Evolutionary conservation across 768 basidiomycete genomes (phyloP), one percentile per base, ranked within the genome.

Genomic region (Tubosaeta sp.): DNA sequence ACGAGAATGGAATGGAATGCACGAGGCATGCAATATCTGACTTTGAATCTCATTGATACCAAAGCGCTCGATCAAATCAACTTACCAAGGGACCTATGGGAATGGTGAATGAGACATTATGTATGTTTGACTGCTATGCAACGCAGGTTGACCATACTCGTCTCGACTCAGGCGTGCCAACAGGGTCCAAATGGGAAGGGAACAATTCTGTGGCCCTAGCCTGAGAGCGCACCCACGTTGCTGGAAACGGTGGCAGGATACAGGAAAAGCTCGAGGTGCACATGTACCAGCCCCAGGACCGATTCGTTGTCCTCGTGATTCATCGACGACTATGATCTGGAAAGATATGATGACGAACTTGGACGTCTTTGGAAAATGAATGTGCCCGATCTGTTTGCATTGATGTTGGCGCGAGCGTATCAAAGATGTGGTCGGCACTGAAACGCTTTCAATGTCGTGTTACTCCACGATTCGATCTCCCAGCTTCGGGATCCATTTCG

Each of bases 1-100:
- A 16, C 24, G 11, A 48, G n/a, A 46, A 53, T 46, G 48, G 56
- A 60, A 25, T 16, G 38, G 34, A 12, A 31, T 12, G 40, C 45
- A 48, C 7, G 42, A 50, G 27, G 52, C 38, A 50, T 9, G 11
- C 50, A 30, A 36, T 49, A 52, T 49, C 48, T 52, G 46, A 18
- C 18, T 48, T 43, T 27, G 32, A 45, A 59, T 53, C 35, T 47
- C 48, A 36, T 32, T 44, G 34, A 16, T 50, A 24, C 48, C 34
- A 29, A 5, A 7, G 31, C 12, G 35, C 34, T 21, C 35, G 14
- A 21, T n/a, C 12, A 29, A 30, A 21, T n/a, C 19, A 21, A 32
- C 31, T 12, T 45, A 29, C 39, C 6, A 40, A 22, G 34, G 9
- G 16, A n/a, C 27, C n/a, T 27, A 29, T 29, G 25, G 41, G 27